Conservation (phyloP, 2,329 filamentous ascomycete genomes). For the Aspergillus caelatus region DNA sequence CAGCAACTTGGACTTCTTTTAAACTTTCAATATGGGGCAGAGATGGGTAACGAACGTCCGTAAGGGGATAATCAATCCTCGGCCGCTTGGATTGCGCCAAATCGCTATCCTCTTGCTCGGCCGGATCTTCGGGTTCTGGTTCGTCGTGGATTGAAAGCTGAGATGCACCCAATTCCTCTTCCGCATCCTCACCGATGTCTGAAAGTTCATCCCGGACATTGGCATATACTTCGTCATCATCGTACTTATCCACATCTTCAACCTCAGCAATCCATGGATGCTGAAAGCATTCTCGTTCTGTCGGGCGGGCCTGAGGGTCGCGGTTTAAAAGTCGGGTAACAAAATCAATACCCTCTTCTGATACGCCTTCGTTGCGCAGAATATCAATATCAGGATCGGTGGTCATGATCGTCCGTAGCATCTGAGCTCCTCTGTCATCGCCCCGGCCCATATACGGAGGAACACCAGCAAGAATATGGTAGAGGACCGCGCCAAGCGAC, state of each 20-base stretch:
- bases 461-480: constrained; percentile 75
- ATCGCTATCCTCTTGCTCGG: constrained; percentile 33
- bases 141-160: constrained; percentile 65
- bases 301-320: constrained; percentile 77
- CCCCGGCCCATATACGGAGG: constrained; percentile 81
- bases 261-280: constrained; percentile 74
- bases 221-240: constrained; percentile 64
- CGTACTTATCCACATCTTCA: constrained; percentile 61
- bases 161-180: constrained; percentile 57
- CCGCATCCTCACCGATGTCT: constrained; percentile 41
- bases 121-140: constrained; percentile 35
- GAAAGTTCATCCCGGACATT: constrained; percentile 42
- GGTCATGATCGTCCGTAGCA: constrained; percentile 82
- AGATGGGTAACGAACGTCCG: constrained; percentile 45
- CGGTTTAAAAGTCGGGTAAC: constrained; percentile 77
- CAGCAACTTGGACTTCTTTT: constrained; percentile 27
- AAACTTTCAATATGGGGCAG: constrained; percentile 45
- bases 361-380: constrained; percentile 62
- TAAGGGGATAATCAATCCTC: constrained; percentile 33
- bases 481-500: constrained; percentile 92
- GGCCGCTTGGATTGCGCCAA: constrained; percentile 41
- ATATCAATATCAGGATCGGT: constrained; percentile 68
- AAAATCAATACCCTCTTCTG: constrained; percentile 71
- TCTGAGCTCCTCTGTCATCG: constrained; percentile 74
- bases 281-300: constrained; percentile 67